A percentile compares a stretch with the other conserved stretches of the same genome.
Conservation (phyloP, 2,329 filamentous ascomycete species). For the Aureobasidium sp. region DNA sequence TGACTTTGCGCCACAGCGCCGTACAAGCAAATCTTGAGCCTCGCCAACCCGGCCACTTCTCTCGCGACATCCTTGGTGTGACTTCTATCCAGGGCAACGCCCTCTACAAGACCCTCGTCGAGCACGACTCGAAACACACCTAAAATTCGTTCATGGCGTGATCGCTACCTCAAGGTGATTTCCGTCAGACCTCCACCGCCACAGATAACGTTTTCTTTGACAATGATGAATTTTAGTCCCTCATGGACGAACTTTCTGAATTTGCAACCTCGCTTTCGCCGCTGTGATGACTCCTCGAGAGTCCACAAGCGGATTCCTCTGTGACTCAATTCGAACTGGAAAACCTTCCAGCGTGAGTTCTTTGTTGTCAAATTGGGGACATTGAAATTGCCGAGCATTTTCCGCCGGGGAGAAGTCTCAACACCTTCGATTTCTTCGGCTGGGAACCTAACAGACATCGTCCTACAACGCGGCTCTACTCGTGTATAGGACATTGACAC, state of each 20-base stretch:
- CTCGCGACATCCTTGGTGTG: no score
- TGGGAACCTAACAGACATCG: no score
- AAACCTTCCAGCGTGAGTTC: no score
- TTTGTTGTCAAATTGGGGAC: neutral
- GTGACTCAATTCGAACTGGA: constrained; percentile 31
- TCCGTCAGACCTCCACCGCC: neutral
- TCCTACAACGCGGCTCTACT: no score
- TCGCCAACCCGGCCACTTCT: no score
- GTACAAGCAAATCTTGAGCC: neutral
- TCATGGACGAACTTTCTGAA: no score
- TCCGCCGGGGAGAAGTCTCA: no score
- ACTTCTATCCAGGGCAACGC: constrained; percentile 48
- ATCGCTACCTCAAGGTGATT: constrained; percentile 51
- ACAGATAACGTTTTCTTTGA: no score
- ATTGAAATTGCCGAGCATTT: no score
- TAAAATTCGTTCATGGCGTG: constrained; percentile 65
- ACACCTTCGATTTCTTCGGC: no score
- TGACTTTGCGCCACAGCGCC: neutral
- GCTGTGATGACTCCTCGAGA: constrained; percentile 27
- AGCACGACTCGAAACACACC: constrained; percentile 56
- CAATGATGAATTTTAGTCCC: no score
- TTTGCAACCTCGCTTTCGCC: constrained; percentile 23
- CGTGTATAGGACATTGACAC: no score
- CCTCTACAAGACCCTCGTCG: constrained; percentile 55
- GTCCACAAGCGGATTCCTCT: constrained; percentile 37